Conservation (phyloP, 768 basidiomycete species). For the Mycena albidolilacea region DNA sequence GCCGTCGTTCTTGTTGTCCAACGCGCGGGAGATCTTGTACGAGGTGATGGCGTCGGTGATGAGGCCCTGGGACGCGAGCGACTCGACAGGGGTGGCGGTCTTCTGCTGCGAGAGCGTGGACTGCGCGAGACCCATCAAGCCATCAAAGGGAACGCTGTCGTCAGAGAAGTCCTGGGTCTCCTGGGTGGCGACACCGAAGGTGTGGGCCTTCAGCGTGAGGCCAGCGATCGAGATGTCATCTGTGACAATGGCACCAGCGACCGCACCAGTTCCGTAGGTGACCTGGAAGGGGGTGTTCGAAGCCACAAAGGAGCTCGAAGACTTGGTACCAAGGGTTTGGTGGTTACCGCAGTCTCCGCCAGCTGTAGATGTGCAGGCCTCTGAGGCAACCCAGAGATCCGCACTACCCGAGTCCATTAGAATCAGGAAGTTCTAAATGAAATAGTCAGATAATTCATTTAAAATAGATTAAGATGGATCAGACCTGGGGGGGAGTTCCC, state of each 20-base stretch:
- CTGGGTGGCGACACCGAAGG: slow-evolving; percentile 74
- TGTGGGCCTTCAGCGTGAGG: slow-evolving; percentile 68
- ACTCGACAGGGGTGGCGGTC: slow-evolving; percentile 79
- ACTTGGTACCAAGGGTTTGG: slow-evolving; percentile 72
- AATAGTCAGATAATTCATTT: too few relatives aligned
- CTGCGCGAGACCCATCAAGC: slow-evolving; percentile 84
- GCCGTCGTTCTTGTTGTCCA: slow-evolving; percentile 80
- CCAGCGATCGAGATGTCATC: slow-evolving; percentile 79
- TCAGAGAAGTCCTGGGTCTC: slow-evolving; percentile 77
- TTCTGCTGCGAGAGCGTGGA: slow-evolving; percentile 79
- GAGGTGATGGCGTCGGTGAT: slow-evolving; percentile 79
- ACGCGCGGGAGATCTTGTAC: slow-evolving; percentile 84
- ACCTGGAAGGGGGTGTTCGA: slow-evolving; percentile 67
- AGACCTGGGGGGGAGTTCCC: slow-evolving; percentile 69
- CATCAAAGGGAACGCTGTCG: slow-evolving; percentile 70
- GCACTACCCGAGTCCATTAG: slow-evolving; percentile 82
- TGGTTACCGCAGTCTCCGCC: slow-evolving; percentile 71
- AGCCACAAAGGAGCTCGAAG: slow-evolving; percentile 75
- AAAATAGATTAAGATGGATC: too few relatives aligned
- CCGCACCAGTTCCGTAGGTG: slow-evolving; percentile 78
- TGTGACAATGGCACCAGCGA: slow-evolving; percentile 73
- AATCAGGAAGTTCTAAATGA: slow-evolving; percentile 58
- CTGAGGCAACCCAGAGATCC: slow-evolving; percentile 76
- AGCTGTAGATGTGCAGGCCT: slow-evolving; percentile 62
- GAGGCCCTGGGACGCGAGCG: slow-evolving; percentile 69